Evolutionary conservation across 768 basidiomycete genomes (phyloP).

Genomic region (Butyriboletus loyo): DNA sequence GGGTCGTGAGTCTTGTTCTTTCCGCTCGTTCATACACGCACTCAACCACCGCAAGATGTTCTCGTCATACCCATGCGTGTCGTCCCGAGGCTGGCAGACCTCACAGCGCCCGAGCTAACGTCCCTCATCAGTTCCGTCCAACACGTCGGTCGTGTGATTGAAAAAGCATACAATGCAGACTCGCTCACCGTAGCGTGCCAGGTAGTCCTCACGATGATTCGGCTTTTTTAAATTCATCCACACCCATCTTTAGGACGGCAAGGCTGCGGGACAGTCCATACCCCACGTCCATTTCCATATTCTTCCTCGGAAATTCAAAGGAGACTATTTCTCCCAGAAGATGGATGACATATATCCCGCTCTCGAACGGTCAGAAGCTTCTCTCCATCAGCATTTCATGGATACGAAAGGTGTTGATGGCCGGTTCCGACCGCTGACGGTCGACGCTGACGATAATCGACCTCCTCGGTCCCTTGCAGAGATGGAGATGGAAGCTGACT

Average conservation of each 20-base stretch:
- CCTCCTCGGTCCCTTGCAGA: slow-evolving; percentile 62
- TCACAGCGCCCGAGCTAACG: slow-evolving; percentile 62
- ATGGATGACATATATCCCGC: slow-evolving; percentile 81
- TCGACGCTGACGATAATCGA: slow-evolving; percentile 71
- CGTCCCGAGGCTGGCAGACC: slow-evolving; percentile 55
- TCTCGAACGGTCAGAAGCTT: slow-evolving; percentile 62
- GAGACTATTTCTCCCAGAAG: slow-evolving; percentile 59
- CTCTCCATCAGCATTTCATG: slow-evolving; percentile 41
- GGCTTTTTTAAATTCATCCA: slow-evolving; percentile 1
- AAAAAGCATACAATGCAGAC: slow-evolving; percentile 79
- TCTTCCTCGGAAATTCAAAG: slow-evolving; percentile 71
- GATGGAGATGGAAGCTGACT: slow-evolving; percentile 76
- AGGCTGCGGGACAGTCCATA: slow-evolving; percentile 71
- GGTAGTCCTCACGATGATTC: slow-evolving; percentile 40
- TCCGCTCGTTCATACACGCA: too few species aligned
- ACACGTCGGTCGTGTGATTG: slow-evolving; percentile 73
- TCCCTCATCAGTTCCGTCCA: slow-evolving; percentile 82
- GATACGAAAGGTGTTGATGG: slow-evolving; percentile 11
- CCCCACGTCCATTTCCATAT: slow-evolving; percentile 94
- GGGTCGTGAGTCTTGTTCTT: slow-evolving; percentile 66
- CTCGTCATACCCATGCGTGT: slow-evolving; percentile 56
- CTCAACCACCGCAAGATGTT: slow-evolving; percentile 45
- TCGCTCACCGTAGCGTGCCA: slow-evolving; percentile 88
- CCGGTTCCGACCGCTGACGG: slow-evolving; percentile 42
- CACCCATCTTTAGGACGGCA: slow-evolving; percentile 63